Evolutionary conservation across 2,329 filamentous ascomycete species (phyloP), one percentile per base, ranked within the genome.

Genomic region (Apiospora kogelbergensis): DNA sequence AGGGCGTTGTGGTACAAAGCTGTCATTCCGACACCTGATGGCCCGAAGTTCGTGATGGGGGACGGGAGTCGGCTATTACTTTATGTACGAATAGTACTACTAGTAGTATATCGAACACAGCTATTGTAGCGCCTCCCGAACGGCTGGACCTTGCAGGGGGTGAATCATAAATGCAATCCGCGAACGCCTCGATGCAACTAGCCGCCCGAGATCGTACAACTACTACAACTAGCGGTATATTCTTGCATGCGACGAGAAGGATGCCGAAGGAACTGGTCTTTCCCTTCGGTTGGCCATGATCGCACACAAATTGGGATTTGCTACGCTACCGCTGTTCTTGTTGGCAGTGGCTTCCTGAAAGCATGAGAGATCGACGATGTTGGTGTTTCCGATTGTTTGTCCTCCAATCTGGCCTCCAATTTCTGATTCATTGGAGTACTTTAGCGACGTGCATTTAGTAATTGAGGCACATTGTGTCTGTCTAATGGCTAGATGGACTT

Each of bases 61-160:
- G 30, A 37, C 26, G 53, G 53, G n/a, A n/a, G 17, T n/a, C 53
- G 53, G 30, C 53, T 60, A 37, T 37, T 60, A n/a, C 53, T n/a
- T 22, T 22, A 37, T 30, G 26, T 22, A 37, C 53, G 26, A 57
- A 33, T 20, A 20, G 48, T 57, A n/a, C 26, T n/a, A 57, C 48
- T 22, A 42, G 40, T 42, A 45, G 42, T 6, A 37, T n/a, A n/a
- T 20, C 26, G 26, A 17, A 33, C 46, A 13, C 26, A 26, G 53
- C 53, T 60, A 60, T 37, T 37, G 30, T 57, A 37, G 53, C 53
- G 53, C 53, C 53, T 60, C 53, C 53, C 53, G 53, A 60, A n/a
- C 53, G 53, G 30, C 53, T 37, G 53, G 53, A 37, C 30, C 53
- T 60, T 60, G 53, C 30, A 37, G 30, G 53, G 53, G 53, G 26